Base-by-base conservation (phyloP, 129 eudicot genomes). In the Rutidosis leptorrhynchoides region DNA sequence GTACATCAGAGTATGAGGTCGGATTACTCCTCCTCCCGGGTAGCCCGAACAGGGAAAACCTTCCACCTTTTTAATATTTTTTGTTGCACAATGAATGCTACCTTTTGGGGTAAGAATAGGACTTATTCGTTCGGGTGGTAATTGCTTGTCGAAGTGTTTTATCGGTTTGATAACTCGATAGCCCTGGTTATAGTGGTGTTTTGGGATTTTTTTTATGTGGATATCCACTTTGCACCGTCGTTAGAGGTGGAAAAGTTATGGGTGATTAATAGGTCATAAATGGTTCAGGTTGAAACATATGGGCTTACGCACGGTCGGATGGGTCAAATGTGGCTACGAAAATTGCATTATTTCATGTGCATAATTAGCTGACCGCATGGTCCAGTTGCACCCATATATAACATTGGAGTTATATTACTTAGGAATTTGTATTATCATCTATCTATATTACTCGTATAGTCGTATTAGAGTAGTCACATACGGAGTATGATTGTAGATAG, bases 41-140 rank as follows among this genome's bases (percentile, higher is more conserved):
- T n/a, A n/a, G n/a, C n/a, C n/a, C n/a, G n/a, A n/a, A n/a, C n/a
- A n/a, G n/a, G n/a, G n/a, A n/a, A n/a, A n/a, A n/a, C n/a, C n/a
- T n/a, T n/a, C n/a, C n/a, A n/a, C n/a, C n/a, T n/a, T n/a, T n/a
- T n/a, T n/a, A n/a, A n/a, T n/a, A 48, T 54, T 32, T 49, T 24
- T 52, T 63, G 46, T 33, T 64, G 26, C 26, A 73, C 24, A 42
- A 20, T 20, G 59, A 65, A 55, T 73, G 65, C 30, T 55, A 21
- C 59, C 26, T 64, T 64, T 42, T 55, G 32, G 64, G n/a, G 37
- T 33, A n/a, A 17, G 24, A n/a, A 32, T 23, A 30, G 40, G 69
- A 22, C 22, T 42, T 20, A 19, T 73, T 63, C 2, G 16, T 71
- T 54, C 45, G 33, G 37, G 26, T 5, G 55, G 63, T 29, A 28